Base-by-base conservation (phyloP, 768 basidiomycete species). In the Macrolepiota dolichaula region DNA sequence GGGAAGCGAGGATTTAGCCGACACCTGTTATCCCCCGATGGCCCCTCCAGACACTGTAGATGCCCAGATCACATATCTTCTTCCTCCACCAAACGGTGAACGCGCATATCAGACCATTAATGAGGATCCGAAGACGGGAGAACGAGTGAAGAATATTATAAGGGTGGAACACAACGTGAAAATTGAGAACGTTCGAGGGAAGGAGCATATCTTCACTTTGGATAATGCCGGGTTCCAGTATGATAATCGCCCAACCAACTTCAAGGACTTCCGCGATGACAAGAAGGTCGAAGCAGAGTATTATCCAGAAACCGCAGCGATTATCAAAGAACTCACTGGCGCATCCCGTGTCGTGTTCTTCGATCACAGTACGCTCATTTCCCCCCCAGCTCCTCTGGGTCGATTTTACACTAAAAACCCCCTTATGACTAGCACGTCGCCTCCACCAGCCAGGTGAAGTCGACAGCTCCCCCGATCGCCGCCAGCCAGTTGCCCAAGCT, bases 291-390 rank as follows among this genome's bases (percentile, higher is more conserved):
- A 76, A 66, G 67, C 63, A 35, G 81, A 81, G 53, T 88, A 87
- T 68, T 86, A 87, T 66, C 76, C 79, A 1, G 86, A 87, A 70
- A 81, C 81, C 63, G 73, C 76, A 19, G 81, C 81, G 66, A 68
- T 85, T 29, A 72, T 87, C 47, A 86, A 87, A 73, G 64, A 80
- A 62, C 50, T 84, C 9, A 85, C 84, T 0, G 85, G 86, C 10
- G 86, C 85, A 0, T 81, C 74, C 61, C 75, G 75, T 24, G 81
- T 83, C 24, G 81, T 86, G n/a, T 55, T 85, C 36, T 88, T 87
- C 59, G 85, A 87, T 65, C 85, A 86, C 68, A 86, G 85, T 83
- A 57, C 63, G 83, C 64, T 19, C 12, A 37, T 58, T 44, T 50
- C 29, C 38, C 12, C 32, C 10, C 22, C 42, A 24, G 49, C 11